phyloP scores from a whole-genome alignment of 495 filamentous ascomycete genomes.

The Aspergillus ellipticus region DNA sequence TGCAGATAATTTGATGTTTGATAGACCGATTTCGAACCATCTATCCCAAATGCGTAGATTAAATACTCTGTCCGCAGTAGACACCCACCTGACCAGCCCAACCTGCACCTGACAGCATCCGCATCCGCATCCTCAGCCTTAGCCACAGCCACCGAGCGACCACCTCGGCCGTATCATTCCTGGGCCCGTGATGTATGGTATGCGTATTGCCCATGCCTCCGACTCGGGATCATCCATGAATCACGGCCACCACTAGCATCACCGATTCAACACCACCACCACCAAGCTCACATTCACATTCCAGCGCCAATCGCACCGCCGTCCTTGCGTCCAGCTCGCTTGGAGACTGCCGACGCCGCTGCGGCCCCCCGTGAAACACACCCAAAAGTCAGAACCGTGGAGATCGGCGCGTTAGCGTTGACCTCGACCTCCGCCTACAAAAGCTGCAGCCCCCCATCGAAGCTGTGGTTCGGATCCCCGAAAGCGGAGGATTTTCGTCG shows the following conservation, averaged over 20 bases:
- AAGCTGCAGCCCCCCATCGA: neutral
- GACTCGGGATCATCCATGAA: too few relatives aligned
- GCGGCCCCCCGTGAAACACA: neutral
- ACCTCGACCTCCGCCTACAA: neutral
- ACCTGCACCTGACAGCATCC: slow-evolving; percentile 6
- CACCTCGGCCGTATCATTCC: too few relatives aligned
- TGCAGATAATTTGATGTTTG: too few relatives aligned
- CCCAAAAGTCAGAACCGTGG: neutral
- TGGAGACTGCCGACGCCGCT: neutral
- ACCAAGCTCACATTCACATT: slow-evolving; percentile 12
- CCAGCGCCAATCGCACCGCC: slow-evolving; percentile 5
- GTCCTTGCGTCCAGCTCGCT: too few relatives aligned
- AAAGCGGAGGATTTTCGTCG: neutral
- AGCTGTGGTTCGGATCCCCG: neutral
- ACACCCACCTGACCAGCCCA: neutral
- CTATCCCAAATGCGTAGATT: too few relatives aligned
- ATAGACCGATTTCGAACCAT: too few relatives aligned
- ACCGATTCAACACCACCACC: neutral
- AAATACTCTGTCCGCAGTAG: too few relatives aligned
- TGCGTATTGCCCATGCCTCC: too few relatives aligned
- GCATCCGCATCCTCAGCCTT: neutral
- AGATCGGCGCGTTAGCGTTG: neutral
- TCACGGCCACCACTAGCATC: too few relatives aligned
- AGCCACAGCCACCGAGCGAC: too few relatives aligned
- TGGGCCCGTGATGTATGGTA: too few relatives aligned